phyloP scores from a whole-genome alignment of 306 rosid genomes.

The Sicyos edulis region DNA sequence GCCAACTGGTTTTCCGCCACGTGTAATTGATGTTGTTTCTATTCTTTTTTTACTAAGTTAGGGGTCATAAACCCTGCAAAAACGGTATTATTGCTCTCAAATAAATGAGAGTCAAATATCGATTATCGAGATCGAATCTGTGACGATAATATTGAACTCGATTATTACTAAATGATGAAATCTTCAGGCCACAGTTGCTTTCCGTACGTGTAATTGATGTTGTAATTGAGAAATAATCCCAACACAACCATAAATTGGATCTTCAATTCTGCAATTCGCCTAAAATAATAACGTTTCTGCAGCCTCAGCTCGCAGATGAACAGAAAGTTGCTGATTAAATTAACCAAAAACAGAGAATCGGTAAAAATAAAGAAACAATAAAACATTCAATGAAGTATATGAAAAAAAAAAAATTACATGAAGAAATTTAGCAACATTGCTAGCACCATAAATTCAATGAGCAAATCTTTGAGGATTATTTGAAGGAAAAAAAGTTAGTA shows the following conservation, averaged over 20 bases:
- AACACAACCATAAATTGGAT: slow-evolving; percentile 68
- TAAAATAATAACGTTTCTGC: slow-evolving; percentile 48
- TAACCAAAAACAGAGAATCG: not conserved
- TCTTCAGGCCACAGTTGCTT: too few relatives aligned
- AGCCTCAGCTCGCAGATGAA: slow-evolving; percentile 37
- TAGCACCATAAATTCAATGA: slow-evolving; percentile 67
- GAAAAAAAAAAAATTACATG: slow-evolving; percentile 33
- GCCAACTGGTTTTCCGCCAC: slow-evolving; percentile 40
- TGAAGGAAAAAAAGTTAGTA: slow-evolving; percentile 57
- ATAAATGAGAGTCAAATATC: too few relatives aligned
- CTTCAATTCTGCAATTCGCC: slow-evolving; percentile 50
- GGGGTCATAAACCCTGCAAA: too few relatives aligned
- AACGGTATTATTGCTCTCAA: too few relatives aligned
- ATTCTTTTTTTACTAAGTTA: too few relatives aligned
- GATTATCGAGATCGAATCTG: too few relatives aligned
- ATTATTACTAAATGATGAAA: too few relatives aligned
- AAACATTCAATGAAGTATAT: not conserved
- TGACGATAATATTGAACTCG: too few relatives aligned
- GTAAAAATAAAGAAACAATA: too few relatives aligned
- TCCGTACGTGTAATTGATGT: too few relatives aligned
- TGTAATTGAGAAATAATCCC: slow-evolving; percentile 45
- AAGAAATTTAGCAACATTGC: slow-evolving; percentile 66
- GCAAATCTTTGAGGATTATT: slow-evolving; percentile 70
- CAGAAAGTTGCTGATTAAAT: slow-evolving; percentile 41
- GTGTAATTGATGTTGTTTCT: too few relatives aligned